A percentile compares a stretch with the other conserved stretches of the same genome.
Conservation (phyloP, 306 rosid genomes). For the Rubus idaeus region DNA sequence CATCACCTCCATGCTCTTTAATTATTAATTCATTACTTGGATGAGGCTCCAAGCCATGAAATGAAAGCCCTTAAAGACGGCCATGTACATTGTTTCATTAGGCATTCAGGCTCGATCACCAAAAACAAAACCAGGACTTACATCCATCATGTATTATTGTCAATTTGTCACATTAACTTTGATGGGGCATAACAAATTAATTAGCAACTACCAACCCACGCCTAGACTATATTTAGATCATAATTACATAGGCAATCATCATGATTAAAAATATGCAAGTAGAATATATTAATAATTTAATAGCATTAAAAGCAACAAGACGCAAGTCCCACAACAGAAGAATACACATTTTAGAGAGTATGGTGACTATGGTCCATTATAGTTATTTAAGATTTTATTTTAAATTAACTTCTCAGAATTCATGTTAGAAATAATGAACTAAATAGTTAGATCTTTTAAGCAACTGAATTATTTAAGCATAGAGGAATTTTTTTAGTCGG, state of each 20-base stretch:
- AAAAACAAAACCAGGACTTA: neutral
- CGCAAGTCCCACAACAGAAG: no score
- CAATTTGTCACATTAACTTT: neutral
- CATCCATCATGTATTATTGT: neutral
- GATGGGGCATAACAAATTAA: neutral
- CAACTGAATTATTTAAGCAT: no score
- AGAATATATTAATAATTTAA: neutral
- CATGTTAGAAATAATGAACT: no score
- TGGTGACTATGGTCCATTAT: no score
- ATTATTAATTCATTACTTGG: slow-evolving; percentile 12
- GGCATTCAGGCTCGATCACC: neutral
- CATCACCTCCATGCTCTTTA: neutral
- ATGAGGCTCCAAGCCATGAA: slow-evolving; percentile 18
- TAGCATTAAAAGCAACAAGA: neutral
- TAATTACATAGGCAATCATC: neutral
- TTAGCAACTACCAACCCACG: neutral
- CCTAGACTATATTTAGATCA: neutral
- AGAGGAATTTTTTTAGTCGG: no score
- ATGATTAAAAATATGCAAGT: neutral
- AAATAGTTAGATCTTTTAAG: no score
- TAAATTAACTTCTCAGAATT: no score
- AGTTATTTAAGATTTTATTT: no score
- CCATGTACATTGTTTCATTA: neutral
- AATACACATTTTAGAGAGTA: neutral
- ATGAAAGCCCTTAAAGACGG: neutral